phyloP scores from a whole-genome alignment of 1,284 basidiomycete genomes.

The Pseudozyma pruni region DNA sequence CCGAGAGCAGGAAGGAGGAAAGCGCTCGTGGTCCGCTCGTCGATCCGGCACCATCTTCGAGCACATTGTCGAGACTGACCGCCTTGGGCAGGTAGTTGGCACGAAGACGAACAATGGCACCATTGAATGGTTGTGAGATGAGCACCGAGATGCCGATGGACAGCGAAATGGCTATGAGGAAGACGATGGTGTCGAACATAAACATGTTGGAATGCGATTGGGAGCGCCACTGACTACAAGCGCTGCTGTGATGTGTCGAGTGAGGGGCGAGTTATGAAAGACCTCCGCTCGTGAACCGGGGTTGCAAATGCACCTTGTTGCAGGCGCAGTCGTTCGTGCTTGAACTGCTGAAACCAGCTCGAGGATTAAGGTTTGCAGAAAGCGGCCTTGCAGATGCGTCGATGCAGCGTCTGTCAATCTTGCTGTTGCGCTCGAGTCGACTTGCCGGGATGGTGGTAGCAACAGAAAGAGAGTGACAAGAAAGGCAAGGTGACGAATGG shows the following conservation, averaged over 20 bases:
- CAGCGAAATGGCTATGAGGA: conserved; percentile 52
- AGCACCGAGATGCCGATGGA: conserved; percentile 51
- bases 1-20: conserved; percentile 49
- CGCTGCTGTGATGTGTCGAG: neutral
- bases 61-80: conserved; percentile 62
- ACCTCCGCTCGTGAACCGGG: neutral
- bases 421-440: no score
- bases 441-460: neutral
- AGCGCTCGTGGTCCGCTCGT: conserved; percentile 37
- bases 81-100: conserved; percentile 67
- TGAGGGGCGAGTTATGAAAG: neutral
- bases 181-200: conserved; percentile 39
- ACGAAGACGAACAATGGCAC: conserved; percentile 61
- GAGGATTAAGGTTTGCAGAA: neutral
- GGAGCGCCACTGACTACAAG: neutral
- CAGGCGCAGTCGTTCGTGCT: neutral
- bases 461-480: neutral
- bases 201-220: conserved; percentile 15
- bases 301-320: neutral
- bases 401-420: no score
- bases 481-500: neutral
- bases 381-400: no score
- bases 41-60: conserved; percentile 56
- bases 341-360: neutral
- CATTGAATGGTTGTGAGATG: conserved; percentile 62